These are phyloP conservation scores for Thelonectria olida DNA, from an alignment of 2,329 filamentous ascomycete species.

Conservation along the genomic window DNA sequence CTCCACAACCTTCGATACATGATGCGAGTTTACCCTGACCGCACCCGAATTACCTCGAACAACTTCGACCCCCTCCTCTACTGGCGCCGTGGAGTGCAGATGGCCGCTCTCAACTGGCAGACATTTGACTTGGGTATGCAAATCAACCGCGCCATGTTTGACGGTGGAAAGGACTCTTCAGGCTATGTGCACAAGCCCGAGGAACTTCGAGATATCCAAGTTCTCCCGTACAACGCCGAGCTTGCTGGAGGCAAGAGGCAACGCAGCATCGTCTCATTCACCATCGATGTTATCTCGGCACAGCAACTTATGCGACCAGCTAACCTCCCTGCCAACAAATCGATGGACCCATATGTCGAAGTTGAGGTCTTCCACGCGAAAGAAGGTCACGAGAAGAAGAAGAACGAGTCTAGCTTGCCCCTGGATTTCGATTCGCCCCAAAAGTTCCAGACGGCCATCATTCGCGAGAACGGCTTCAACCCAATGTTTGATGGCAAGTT, in stretches of 20 bases:
- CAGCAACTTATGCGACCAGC: conserved; percentile 91
- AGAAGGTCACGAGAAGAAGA: conserved; percentile 78
- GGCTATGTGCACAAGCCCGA: conserved; percentile 95
- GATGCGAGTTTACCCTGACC: conserved; percentile 93
- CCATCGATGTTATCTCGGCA: conserved; percentile 89
- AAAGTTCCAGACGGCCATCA: conserved; percentile 80
- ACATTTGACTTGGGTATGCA: conserved; percentile 97
- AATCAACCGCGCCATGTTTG: conserved; percentile 97
- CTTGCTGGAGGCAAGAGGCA: conserved; percentile 73
- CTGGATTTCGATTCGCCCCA: conserved; percentile 67
- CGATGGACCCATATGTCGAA: conserved; percentile 92
- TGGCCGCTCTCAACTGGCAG: conserved; percentile 98
- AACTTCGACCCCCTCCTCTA: conserved; percentile 96
- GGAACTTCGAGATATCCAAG: conserved; percentile 78
- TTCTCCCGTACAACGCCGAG: conserved; percentile 59
- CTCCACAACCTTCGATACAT: conserved; percentile 91
- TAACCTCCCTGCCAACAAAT: conserved; percentile 74
- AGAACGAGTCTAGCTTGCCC: conserved; percentile 68
- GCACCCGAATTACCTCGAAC: conserved; percentile 81
- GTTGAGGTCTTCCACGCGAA: conserved; percentile 93
- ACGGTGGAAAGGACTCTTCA: conserved; percentile 83
- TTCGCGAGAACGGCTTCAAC: conserved; percentile 92
- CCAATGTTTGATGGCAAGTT: conserved; percentile 85
- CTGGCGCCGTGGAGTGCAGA: conserved; percentile 96
- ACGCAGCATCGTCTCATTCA: conserved; percentile 85